Base-by-base conservation (phyloP, 1,284 basidiomycete species). In the Caloboletus inedulis region DNA sequence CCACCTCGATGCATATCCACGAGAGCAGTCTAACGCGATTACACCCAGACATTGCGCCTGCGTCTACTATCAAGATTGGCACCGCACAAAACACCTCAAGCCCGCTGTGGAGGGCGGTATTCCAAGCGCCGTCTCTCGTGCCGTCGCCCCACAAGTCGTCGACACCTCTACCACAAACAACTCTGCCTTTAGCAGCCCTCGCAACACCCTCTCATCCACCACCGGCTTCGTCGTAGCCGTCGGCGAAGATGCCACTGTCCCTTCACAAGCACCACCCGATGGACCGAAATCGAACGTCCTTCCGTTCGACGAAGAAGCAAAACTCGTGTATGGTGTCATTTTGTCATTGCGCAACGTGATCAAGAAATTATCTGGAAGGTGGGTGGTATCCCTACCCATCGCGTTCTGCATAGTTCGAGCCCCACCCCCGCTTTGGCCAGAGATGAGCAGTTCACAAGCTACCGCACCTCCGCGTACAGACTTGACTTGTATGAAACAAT, bases 231-330 rank as follows among this genome's bases (percentile, higher is more conserved):
- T 89, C 43, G 78, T 89, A 16, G 87, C 86, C 4, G 72, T 84
- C 49, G 81, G 80, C 56, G 80, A 86, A 27, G 74, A 76, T 18
- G 41, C 70, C 16, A 72, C 74, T 39, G 62, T 69, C 18, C 71
- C 74, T 12, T 62, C 73, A 6, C 76, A 74, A 54, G 52, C 71
- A 46, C 71, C 69, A 25, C 58, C 63, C 3, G 70, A 69, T 18
- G 61, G 68, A 13, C 58, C 59, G 23, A 63, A 65, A 43, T 68
- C 68, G 29, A 77, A 78, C n/a, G 78, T 80, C 12, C 74, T 98
- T 23, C 79, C 95, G 5, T 98, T 99, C 60, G 95, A 99, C 66
- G 96, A 99, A 72, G 95, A 99, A 71, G 88, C 91, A 2, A 99
- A 99, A 71, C 81, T 99, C 49, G 94, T 99, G 0, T 99, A 98